Evolutionary conservation across 192 early-diverging fungal species (phyloP).

Genomic region (Coemansia sp.): DNA sequence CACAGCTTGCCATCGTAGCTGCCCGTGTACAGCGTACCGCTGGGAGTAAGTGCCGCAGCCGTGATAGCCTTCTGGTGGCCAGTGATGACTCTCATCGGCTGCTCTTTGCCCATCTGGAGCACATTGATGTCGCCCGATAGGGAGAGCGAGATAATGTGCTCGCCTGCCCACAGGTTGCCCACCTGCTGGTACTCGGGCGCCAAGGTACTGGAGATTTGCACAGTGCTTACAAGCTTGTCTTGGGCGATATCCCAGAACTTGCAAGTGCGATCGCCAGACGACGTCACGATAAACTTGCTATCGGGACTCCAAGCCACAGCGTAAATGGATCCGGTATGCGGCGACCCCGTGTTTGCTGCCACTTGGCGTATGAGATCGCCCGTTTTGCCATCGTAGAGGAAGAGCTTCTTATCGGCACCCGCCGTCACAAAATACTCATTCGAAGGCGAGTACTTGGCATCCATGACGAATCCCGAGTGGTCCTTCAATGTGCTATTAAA

Average conservation of each 20-base stretch:
- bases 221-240: slow-evolving; percentile 64
- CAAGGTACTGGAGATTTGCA: slow-evolving; percentile 44
- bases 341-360: slow-evolving; percentile 37
- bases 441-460: slow-evolving; percentile 77
- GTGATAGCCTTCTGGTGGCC: slow-evolving; percentile 88
- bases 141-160: slow-evolving; percentile 72
- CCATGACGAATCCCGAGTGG: slow-evolving; percentile 90
- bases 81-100: slow-evolving; percentile 35
- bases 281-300: slow-evolving; percentile 68
- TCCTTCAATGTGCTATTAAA: slow-evolving; percentile 69
- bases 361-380: slow-evolving; percentile 72
- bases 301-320: slow-evolving; percentile 89
- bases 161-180: slow-evolving; percentile 85
- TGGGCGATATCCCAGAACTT: slow-evolving; percentile 88
- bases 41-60: slow-evolving; percentile 56
- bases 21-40: slow-evolving; percentile 71
- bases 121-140: slow-evolving; percentile 87
- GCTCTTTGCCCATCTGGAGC: slow-evolving; percentile 54
- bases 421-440: slow-evolving; percentile 82
- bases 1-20: slow-evolving; percentile 92
- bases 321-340: slow-evolving; percentile 80
- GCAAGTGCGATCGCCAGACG: slow-evolving; percentile 81
- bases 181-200: slow-evolving; percentile 82
- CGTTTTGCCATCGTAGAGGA: slow-evolving; percentile 90
- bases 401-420: slow-evolving; percentile 85